Conservation (phyloP, 805 yeast genomes). For the Lachancea sp. region DNA sequence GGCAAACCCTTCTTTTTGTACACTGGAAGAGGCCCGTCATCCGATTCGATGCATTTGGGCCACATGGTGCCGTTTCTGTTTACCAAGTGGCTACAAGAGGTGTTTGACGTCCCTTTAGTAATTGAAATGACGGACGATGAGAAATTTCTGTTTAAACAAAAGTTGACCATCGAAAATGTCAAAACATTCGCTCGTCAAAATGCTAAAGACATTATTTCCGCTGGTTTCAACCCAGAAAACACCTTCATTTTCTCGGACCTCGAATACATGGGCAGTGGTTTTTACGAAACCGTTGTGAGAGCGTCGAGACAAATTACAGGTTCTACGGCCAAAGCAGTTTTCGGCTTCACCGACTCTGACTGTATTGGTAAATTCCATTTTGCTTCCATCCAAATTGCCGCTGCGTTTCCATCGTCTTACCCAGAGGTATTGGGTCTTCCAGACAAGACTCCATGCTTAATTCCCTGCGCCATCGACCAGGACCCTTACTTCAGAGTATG, state of each 20-base stretch:
- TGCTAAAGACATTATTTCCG: constrained; percentile 87
- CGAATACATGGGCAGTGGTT: constrained; percentile 86
- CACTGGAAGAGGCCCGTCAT: constrained; percentile 96
- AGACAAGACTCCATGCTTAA: constrained; percentile 87
- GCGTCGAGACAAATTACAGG: constrained; percentile 92
- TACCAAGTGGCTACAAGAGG: constrained; percentile 97
- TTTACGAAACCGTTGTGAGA: constrained; percentile 90
- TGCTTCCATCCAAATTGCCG: constrained; percentile 92
- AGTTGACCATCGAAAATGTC: constrained; percentile 83
- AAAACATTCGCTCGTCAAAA: constrained; percentile 73
- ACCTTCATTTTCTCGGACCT: constrained; percentile 93
- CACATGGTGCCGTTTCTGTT: constrained; percentile 93
- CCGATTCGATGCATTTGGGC: constrained; percentile 92
- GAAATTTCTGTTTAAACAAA: constrained; percentile 88
- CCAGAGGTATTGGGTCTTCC: constrained; percentile 87
- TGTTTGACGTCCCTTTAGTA: constrained; percentile 91
- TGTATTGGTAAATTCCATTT: constrained; percentile 92
- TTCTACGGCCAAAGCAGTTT: constrained; percentile 94
- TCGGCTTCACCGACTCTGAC: constrained; percentile 92
- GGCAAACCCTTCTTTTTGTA: constrained; percentile 93
- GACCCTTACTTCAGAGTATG: constrained; percentile 97
- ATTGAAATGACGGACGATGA: constrained; percentile 96
- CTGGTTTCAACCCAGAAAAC: constrained; percentile 90
- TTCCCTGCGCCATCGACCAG: constrained; percentile 99
- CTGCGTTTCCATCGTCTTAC: constrained; percentile 93